phyloP scores from a whole-genome alignment of 257 asterid species.

The Scutellaria barbata region DNA sequence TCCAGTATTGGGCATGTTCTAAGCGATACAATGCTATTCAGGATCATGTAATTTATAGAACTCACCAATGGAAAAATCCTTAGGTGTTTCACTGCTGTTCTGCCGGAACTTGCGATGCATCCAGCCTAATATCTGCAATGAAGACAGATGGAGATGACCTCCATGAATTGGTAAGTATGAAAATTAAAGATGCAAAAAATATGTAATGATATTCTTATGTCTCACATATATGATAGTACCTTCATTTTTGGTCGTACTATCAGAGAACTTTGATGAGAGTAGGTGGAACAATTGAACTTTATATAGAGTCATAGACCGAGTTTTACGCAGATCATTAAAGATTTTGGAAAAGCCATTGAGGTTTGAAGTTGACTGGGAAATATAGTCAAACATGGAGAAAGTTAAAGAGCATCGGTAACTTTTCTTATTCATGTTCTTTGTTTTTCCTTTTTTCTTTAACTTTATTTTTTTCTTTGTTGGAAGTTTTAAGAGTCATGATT shows the following conservation, averaged over 20 bases:
- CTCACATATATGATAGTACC: conserved; percentile 47
- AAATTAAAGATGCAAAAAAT: conserved; percentile 6
- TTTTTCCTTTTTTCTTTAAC: background rate
- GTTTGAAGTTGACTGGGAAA: conserved; percentile 17
- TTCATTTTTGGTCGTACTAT: conserved; percentile 54
- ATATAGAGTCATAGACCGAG: conserved; percentile 37
- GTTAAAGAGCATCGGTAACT: conserved; percentile 11
- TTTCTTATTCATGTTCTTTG: background rate
- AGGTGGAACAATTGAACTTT: conserved; percentile 40
- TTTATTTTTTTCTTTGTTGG: background rate
- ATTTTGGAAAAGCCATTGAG: conserved; percentile 19
- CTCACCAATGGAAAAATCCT: conserved; percentile 74
- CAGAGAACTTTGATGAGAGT: conserved; percentile 39
- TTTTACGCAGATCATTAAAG: conserved; percentile 26
- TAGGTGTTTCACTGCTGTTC: conserved; percentile 67
- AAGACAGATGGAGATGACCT: conserved; percentile 32
- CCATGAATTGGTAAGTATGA: conserved; percentile 18
- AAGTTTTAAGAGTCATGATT: conserved; percentile 22
- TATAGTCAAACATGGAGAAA: background rate
- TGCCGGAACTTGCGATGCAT: conserved; percentile 94
- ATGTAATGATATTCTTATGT: conserved; percentile 16
- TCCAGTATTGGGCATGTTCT: background rate
- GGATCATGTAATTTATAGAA: background rate
- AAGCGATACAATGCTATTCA: background rate
- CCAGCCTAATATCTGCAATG: conserved; percentile 91